phyloP scores from a whole-genome alignment of 176 grass and related monocot species.

The Cenchrus purpureus region DNA sequence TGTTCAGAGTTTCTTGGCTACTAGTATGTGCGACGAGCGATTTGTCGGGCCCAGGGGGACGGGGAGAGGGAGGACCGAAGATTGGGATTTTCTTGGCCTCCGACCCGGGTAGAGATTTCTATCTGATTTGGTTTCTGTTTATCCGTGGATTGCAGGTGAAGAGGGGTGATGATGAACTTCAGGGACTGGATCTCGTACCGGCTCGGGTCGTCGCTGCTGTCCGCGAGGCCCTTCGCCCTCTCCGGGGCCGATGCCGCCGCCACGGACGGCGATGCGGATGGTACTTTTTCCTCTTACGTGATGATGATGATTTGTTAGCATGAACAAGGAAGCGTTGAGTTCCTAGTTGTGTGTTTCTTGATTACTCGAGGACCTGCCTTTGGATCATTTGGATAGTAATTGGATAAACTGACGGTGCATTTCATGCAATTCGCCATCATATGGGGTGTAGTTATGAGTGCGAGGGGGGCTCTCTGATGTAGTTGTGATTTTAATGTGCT shows the following conservation, averaged over 20 bases:
- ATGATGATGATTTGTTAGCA: too few species aligned
- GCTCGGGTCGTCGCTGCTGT: conserved; percentile 55
- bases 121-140: background rate
- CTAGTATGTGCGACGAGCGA: too few species aligned
- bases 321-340: too few species aligned
- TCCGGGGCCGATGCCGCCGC: conserved; percentile 38
- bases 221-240: conserved; percentile 59
- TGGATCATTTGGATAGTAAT: too few species aligned
- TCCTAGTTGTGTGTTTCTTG: too few species aligned
- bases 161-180: conserved; percentile 58
- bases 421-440: too few species aligned
- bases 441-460: too few species aligned
- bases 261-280: background rate
- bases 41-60: background rate
- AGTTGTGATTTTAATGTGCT: too few species aligned
- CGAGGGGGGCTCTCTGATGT: too few species aligned
- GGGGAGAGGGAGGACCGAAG: background rate
- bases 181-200: conserved; percentile 70
- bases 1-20: too few species aligned
- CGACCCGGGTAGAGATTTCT: background rate
- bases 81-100: background rate
- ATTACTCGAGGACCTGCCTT: too few species aligned
- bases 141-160: background rate
- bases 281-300: background rate
- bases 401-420: too few species aligned